These are phyloP conservation scores for Carallia brachiata DNA, from an alignment of 345 rosid species.

Conservation along the genomic window DNA sequence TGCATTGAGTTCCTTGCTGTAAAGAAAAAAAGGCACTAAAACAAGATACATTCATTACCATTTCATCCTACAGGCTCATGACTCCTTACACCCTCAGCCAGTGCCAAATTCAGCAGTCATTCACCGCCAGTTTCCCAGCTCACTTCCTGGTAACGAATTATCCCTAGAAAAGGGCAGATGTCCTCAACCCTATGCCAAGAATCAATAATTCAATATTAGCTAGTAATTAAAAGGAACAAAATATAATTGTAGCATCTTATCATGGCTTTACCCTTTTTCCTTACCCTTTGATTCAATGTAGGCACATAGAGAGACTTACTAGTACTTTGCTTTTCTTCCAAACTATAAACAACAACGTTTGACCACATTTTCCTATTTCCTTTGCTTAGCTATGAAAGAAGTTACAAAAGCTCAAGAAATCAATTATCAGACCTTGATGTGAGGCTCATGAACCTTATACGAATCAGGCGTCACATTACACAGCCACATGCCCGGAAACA, in stretches of 20 bases:
- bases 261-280: not conserved
- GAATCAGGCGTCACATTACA: constrained; percentile 19
- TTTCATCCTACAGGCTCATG: constrained; percentile 21
- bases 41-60: constrained; percentile 21
- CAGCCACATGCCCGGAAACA: constrained; percentile 34
- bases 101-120: constrained; percentile 5
- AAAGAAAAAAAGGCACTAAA: constrained; percentile 15
- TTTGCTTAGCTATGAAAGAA: not conserved
- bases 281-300: not conserved
- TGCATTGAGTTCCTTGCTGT: constrained; percentile 13
- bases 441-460: constrained; percentile 24
- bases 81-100: constrained; percentile 9
- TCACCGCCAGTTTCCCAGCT: constrained; percentile 6
- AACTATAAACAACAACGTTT: not conserved
- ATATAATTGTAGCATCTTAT: not conserved
- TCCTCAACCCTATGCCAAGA: constrained; percentile 1
- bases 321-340: not conserved
- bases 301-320: not conserved
- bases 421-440: constrained; percentile 13
- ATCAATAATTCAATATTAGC: not conserved
- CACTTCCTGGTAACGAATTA: not conserved
- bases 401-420: not conserved
- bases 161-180: constrained; percentile 17
- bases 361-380: not conserved
- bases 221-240: not conserved